Percentiles rank a stretch among this genome's conserved stretches.
These are phyloP conservation scores for Tilletia walkeri DNA, from an alignment of 1,284 basidiomycete genomes.

Conservation along the genomic window DNA sequence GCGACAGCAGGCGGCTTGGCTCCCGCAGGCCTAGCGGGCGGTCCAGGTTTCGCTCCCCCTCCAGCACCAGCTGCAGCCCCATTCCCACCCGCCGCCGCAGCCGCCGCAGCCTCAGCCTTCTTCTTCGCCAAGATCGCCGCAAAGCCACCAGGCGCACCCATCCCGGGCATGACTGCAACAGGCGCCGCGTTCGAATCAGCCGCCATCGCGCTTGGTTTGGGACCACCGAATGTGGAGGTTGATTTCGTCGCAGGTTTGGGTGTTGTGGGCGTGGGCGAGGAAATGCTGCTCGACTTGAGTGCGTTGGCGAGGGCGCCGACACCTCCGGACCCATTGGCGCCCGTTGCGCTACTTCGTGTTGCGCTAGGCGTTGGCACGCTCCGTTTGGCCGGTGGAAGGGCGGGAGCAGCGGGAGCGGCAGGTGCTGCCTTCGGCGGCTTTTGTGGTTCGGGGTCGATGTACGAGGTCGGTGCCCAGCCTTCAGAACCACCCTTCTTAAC, in stretches of 20 bases:
- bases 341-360: slow-evolving; percentile 20
- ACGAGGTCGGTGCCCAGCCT: slow-evolving; percentile 96
- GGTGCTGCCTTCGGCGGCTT: slow-evolving; percentile 50
- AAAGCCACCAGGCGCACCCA: slow-evolving; percentile 56
- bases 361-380: slow-evolving; percentile 50
- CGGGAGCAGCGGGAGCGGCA: slow-evolving; percentile 29
- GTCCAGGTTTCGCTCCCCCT: background rate
- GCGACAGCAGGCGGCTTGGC: slow-evolving; percentile 13
- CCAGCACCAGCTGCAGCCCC: background rate
- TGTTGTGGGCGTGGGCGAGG: slow-evolving; percentile 49
- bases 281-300: slow-evolving; percentile 57
- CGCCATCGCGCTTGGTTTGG: slow-evolving; percentile 31
- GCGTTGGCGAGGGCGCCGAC: slow-evolving; percentile 58
- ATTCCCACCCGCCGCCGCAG: background rate
- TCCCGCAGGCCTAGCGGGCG: slow-evolving; percentile 6
- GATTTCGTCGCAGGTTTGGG: slow-evolving; percentile 48
- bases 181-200: slow-evolving; percentile 55
- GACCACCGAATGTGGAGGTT: slow-evolving; percentile 4
- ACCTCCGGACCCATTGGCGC: slow-evolving; percentile 14
- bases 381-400: slow-evolving; percentile 35
- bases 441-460: slow-evolving; percentile 66
- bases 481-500: slow-evolving; percentile 80
- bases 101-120: slow-evolving; percentile 45
- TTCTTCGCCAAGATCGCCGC: slow-evolving; percentile 58
- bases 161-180: slow-evolving; percentile 57